Conservation (phyloP, 345 rosid species). For the Eucalyptus rudis region DNA sequence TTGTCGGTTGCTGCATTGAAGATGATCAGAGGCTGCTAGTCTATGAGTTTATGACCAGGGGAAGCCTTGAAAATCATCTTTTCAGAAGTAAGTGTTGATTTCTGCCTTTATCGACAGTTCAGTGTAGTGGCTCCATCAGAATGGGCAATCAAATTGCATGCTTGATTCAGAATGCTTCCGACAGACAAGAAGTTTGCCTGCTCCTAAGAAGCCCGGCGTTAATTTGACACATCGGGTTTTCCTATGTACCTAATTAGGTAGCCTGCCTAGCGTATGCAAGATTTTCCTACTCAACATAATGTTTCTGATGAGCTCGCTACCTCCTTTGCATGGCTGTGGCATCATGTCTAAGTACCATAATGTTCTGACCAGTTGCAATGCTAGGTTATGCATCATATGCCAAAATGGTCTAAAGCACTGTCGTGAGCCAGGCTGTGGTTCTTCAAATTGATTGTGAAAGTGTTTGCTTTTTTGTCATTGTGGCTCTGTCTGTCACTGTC, state of each 20-base stretch:
- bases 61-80: conserved; percentile 97
- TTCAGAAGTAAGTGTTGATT: conserved; percentile 65
- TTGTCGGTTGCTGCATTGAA: conserved; percentile 85
- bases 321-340: background rate
- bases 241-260: background rate
- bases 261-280: background rate
- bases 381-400: background rate
- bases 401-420: background rate
- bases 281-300: background rate
- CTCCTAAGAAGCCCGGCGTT: background rate
- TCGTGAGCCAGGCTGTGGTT: background rate
- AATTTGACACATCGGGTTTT: background rate
- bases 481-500: background rate
- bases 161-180: background rate
- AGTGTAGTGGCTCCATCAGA: background rate
- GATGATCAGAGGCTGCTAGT: conserved; percentile 92
- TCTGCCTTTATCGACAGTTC: background rate
- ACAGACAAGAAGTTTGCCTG: background rate
- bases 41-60: conserved; percentile 93
- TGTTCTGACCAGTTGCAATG: background rate
- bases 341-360: background rate
- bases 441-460: background rate
- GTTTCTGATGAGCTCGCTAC: background rate
- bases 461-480: background rate
- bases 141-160: background rate